Evolutionary conservation across 257 asterid genomes (phyloP), one percentile per base, ranked within the genome.

Genomic region (Solanum phureja): DNA sequence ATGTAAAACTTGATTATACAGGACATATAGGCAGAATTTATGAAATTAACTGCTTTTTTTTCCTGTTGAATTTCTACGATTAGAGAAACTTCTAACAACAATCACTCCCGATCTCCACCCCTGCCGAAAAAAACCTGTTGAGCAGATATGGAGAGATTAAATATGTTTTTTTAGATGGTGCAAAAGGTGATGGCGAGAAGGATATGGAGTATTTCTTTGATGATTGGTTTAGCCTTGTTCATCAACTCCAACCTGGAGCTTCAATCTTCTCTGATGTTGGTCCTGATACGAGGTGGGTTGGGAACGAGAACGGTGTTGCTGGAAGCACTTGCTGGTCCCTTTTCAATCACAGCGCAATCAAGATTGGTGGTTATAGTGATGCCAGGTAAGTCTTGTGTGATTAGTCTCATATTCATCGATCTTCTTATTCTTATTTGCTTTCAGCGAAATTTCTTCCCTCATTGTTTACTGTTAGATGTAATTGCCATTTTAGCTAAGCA

Each of bases 271-370:
- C 98, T 0, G 99, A 96, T 92, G 95, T 92, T 56, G 99, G 99
- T 85, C 99, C 99, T 1, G 99, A 97, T 87, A 89, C 92, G 14
- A 93, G 99, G 92, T 97, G 99, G 99, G 92, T 97, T 16, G 99
- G 99, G 31, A 94, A 96, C 49, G 99, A 97, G 88, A 91, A 87
- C 74, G 99, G 98, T 68, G 89, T 88, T 90, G 96, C 98, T 44
- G 95, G 95, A 69, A 90, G 89, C 19, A 96, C 99, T 88, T 97
- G 98, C 89, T 97, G 99, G 99, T 97, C 99, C 73, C 98, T 93
- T 86, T 95, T 95, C 93, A 97, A 97, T 85, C 23, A 87, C 13
- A 97, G 96, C 89, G 87, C 58, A 37, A 92, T 91, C 9, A 87
- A 90, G 84, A 94, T 97, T 71, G 98, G 98, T 11, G 93, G 71